phyloP scores from a whole-genome alignment of 169 alveolate genomes.

The Cryptosporidium bovis region DNA sequence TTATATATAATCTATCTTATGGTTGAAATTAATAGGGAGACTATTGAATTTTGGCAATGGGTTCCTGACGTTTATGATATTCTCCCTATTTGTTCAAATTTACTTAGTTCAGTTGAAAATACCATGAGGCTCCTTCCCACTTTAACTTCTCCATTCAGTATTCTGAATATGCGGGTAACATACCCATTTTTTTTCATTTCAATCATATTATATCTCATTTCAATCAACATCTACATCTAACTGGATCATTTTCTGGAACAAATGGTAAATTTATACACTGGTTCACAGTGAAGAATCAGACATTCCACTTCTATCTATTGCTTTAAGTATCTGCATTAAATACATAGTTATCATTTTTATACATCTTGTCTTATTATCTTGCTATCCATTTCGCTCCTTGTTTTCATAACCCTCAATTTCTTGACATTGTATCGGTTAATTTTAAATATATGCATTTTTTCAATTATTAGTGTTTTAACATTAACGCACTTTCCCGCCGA shows the following conservation, averaged over 20 bases:
- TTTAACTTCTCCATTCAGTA: conserved; percentile 58
- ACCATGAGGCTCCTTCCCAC: conserved; percentile 47
- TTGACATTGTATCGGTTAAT: no score
- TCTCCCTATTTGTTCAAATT: conserved; percentile 66
- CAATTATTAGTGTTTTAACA: no score
- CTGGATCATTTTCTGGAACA: no score
- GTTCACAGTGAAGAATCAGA: background rate
- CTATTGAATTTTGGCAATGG: conserved; percentile 69
- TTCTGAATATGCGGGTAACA: conserved; percentile 41
- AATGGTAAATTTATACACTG: conserved; percentile 1
- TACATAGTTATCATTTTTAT: no score
- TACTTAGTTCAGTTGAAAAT: conserved; percentile 53
- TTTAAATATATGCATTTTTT: no score
- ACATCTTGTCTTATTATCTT: no score
- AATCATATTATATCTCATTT: conserved; percentile 9
- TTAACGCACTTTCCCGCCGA: no score
- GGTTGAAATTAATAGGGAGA: conserved; percentile 40
- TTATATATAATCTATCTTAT: conserved; percentile 36
- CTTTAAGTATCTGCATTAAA: no score
- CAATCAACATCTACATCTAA: conserved; percentile 6
- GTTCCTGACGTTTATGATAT: conserved; percentile 69
- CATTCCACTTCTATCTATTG: background rate
- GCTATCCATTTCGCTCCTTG: no score
- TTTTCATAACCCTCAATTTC: no score
- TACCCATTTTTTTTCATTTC: conserved; percentile 23